Percentiles rank a stretch among this genome's conserved stretches.
Conservation (phyloP, 306 rosid species). For the Chamaecrista fasciculata region DNA sequence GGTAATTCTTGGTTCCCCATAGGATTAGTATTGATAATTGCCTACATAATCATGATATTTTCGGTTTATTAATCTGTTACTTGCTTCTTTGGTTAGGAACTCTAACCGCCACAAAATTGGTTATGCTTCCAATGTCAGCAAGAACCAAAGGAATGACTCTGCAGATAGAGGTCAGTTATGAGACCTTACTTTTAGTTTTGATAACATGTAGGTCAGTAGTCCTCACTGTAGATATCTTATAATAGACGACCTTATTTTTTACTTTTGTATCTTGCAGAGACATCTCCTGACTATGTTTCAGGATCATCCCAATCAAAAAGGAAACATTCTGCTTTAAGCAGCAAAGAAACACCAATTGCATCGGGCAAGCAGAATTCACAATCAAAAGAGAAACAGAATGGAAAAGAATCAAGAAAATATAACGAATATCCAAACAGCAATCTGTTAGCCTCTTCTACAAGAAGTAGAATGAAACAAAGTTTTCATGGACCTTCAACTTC, state of each 20-base stretch:
- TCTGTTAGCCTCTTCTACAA: constrained; percentile 21
- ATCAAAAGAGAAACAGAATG: constrained; percentile 31
- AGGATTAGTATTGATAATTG: background rate
- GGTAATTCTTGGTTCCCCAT: constrained; percentile 49
- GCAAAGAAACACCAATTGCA: constrained; percentile 34
- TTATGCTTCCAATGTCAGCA: constrained; percentile 53
- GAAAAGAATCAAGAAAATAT: constrained; percentile 15
- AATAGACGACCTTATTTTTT: constrained; percentile 10
- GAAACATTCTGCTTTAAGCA: constrained; percentile 38
- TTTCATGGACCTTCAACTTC: constrained; percentile 42
- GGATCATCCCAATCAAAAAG: constrained; percentile 40
- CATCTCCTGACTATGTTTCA: constrained; percentile 48
- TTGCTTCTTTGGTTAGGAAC: constrained; percentile 47
- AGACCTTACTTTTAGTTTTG: constrained; percentile 15
- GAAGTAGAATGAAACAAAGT: constrained; percentile 28
- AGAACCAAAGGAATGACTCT: constrained; percentile 25
- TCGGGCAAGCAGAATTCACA: constrained; percentile 33
- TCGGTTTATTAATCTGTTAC: constrained; percentile 17
- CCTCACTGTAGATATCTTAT: background rate
- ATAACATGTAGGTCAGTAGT: background rate
- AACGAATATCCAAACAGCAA: constrained; percentile 29
- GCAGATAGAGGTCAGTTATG: constrained; percentile 54
- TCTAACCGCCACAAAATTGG: constrained; percentile 73
- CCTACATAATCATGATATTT: background rate
- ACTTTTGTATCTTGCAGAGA: constrained; percentile 39